Conservation (phyloP, 371 early-diverging fungal genomes). For the Rhizopus microsporus region DNA sequence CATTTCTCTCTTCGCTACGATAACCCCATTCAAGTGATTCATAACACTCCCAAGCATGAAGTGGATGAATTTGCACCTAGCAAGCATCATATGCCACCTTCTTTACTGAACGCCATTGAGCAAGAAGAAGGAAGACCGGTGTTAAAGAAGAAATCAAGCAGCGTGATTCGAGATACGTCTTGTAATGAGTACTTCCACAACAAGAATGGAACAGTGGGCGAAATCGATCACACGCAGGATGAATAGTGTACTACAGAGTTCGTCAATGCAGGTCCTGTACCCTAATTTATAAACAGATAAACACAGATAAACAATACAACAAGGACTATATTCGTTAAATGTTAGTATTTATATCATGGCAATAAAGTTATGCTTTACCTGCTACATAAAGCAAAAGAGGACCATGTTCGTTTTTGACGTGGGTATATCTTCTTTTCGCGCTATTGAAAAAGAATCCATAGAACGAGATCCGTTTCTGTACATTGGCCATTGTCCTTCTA, state of each 20-base stretch:
- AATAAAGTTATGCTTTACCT: too few relatives aligned
- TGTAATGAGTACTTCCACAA: constrained; percentile 37
- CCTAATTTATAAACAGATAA: neutral
- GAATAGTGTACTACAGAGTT: neutral
- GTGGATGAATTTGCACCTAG: constrained; percentile 32
- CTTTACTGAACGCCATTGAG: constrained; percentile 14
- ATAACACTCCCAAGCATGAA: constrained; percentile 26
- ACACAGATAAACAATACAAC: neutral
- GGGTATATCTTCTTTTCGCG: constrained; percentile 9
- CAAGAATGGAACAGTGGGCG: constrained; percentile 26
- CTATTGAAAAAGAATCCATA: constrained; percentile 10
- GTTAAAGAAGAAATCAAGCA: constrained; percentile 9
- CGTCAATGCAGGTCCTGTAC: too few relatives aligned
- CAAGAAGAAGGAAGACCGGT: neutral
- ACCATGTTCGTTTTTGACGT: neutral
- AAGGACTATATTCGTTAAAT: neutral
- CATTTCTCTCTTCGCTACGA: constrained; percentile 39
- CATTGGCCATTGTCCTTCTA: neutral
- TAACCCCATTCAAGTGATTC: constrained; percentile 45
- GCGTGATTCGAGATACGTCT: constrained; percentile 26
- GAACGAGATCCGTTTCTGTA: constrained; percentile 8
- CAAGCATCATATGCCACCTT: constrained; percentile 21
- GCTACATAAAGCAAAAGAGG: neutral
- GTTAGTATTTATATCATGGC: too few relatives aligned
- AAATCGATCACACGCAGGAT: constrained; percentile 28